phyloP scores from a whole-genome alignment of 78 protist species.

The Tieghemostelium lacteum region DNA sequence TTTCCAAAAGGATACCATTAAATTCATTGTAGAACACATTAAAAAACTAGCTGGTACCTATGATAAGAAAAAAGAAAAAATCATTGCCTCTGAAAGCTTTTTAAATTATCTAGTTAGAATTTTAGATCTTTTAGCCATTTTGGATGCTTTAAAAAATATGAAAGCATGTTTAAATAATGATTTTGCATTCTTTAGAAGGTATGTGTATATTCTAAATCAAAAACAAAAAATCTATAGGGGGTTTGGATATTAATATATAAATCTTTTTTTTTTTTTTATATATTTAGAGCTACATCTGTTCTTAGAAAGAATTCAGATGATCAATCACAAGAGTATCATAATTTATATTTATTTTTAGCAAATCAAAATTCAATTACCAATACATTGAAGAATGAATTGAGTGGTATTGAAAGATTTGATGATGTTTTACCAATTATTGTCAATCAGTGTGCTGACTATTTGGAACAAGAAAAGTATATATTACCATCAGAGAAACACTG shows the following conservation, averaged over 20 bases:
- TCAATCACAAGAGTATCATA: conserved; percentile 85
- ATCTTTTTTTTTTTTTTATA: conserved; percentile 18
- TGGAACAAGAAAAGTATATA: conserved; percentile 67
- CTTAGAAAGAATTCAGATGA: conserved; percentile 75
- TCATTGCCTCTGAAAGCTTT: conserved; percentile 63
- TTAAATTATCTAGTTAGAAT: conserved; percentile 30
- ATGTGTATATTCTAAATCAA: background rate
- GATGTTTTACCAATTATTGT: conserved; percentile 65
- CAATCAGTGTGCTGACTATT: conserved; percentile 31
- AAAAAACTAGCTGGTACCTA: conserved; percentile 49
- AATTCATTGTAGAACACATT: conserved; percentile 38
- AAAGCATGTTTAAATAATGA: conserved; percentile 95
- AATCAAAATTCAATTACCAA: conserved; percentile 79
- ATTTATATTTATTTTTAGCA: conserved; percentile 85
- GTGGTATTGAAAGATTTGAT: conserved; percentile 43
- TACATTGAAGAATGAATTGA: conserved; percentile 53
- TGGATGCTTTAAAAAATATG: conserved; percentile 91
- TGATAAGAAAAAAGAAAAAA: conserved; percentile 67
- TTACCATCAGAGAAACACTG: conserved; percentile 86
- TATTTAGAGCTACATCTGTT: background rate
- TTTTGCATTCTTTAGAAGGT: conserved; percentile 91
- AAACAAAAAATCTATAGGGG: background rate
- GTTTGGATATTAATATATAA: conserved; percentile 2
- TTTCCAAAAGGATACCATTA: conserved; percentile 65
- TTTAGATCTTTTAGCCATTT: conserved; percentile 80